phyloP scores from a whole-genome alignment of 2,329 filamentous ascomycete genomes.

The Cytospora piceicola region DNA sequence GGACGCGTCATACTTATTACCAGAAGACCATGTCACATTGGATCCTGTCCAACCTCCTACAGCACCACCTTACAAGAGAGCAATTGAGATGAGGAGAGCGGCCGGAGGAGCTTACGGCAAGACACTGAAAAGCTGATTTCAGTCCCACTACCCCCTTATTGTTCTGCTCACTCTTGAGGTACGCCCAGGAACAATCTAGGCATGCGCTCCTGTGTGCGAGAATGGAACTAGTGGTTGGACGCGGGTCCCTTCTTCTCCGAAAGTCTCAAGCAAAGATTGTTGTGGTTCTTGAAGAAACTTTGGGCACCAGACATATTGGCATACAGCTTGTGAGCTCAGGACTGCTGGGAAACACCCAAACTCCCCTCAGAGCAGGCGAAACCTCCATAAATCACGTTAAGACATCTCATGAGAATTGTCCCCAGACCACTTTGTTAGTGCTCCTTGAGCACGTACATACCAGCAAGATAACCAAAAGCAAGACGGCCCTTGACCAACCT shows the following conservation, averaged over 20 bases:
- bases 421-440: conserved; percentile 67
- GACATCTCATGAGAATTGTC: conserved; percentile 64
- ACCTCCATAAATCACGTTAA: conserved; percentile 58
- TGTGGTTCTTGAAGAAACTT: conserved; percentile 20
- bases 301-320: conserved; percentile 50
- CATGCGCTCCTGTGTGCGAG: neutral
- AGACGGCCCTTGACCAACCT: conserved; percentile 71
- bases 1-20: conserved; percentile 89
- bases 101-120: conserved; percentile 79
- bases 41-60: conserved; percentile 95
- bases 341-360: conserved; percentile 57
- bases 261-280: conserved; percentile 32
- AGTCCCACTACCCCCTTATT: neutral
- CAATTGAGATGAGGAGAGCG: conserved; percentile 79
- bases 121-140: conserved; percentile 48
- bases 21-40: conserved; percentile 81
- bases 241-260: conserved; percentile 47
- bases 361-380: conserved; percentile 63
- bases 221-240: conserved; percentile 12
- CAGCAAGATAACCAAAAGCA: conserved; percentile 71
- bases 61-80: conserved; percentile 90
- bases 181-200: neutral
- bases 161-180: neutral
- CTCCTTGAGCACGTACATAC: conserved; percentile 66
- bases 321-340: conserved; percentile 48